Base-by-base conservation (phyloP, 2,329 filamentous ascomycete genomes). In the Diaporthe vaccinii region DNA sequence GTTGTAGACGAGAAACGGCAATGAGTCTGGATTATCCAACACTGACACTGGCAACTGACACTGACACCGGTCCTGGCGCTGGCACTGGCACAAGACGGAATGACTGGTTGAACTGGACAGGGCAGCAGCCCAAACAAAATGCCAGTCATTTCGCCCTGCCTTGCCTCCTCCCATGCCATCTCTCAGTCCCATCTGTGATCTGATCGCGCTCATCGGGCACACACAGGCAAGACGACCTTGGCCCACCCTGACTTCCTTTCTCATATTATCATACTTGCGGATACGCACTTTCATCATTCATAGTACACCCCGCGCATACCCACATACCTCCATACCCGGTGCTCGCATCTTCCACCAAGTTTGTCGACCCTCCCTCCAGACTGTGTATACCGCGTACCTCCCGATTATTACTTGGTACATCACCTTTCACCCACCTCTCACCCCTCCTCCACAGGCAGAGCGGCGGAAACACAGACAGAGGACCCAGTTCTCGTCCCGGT, bases 131-230 rank as follows among this genome's bases (percentile, higher is more conserved):
- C 46, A 39, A 53, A 68, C 65, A 68, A 68, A 68, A 68, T 53
- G 31, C 46, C 65, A 68, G 46, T 68, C 65, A 68, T 68, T 53
- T 68, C 65, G 17, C 20, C 61, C 28, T 67, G 65, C 44, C 65
- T n/a, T 22, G 46, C 34, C 46, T 53, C 4, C 46, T 53, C 22
- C 22, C 46, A 39, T 68, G 46, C 46, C 46, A 36, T 39, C 39
- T 22, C 65, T 28, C 65, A 53, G 65, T 68, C 65, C 65, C 65
- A 53, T 68, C 14, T 68, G 65, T 53, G 65, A 68, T 68, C 65
- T 53, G 65, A 68, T 51, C 65, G 46, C 65, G 34, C 49, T 68
- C 65, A n/a, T 68, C 65, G 46, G 65, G 65, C 65, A 68, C 65
- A 53, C 44, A 53, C 46, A 68, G 46, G 46, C 44, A 68, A 51